Percentiles rank a stretch among this genome's conserved stretches.
Evolutionary conservation across 169 alveolate genomes (phyloP).

Genomic region (Plasmodium vinckei): DNA sequence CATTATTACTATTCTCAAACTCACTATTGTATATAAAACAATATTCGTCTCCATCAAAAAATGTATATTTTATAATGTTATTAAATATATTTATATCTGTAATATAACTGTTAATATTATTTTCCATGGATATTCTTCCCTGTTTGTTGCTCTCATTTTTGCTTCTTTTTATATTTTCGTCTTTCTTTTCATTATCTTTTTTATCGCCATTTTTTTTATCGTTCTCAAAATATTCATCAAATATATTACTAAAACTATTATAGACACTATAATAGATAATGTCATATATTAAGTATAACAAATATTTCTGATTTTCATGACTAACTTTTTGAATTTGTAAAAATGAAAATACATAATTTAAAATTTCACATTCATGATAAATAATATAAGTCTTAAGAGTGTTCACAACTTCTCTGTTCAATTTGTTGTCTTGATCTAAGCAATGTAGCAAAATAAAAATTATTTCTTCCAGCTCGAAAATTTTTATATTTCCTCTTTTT

Average conservation of each 20-base stretch:
- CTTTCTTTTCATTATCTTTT: not conserved
- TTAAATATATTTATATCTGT: slow-evolving; percentile 56
- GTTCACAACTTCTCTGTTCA: slow-evolving; percentile 51
- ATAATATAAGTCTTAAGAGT: slow-evolving; percentile 51
- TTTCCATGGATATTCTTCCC: not conserved
- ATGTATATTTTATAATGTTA: slow-evolving; percentile 51
- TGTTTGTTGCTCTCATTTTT: too few species aligned
- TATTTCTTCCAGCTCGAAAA: slow-evolving; percentile 62
- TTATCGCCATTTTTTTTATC: slow-evolving; percentile 4
- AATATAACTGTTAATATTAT: not conserved
- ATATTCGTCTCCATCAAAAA: slow-evolving; percentile 73
- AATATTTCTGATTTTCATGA: slow-evolving; percentile 57
- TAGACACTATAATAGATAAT: slow-evolving; percentile 44
- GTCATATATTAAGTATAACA: slow-evolving; percentile 41
- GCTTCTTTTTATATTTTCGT: not conserved
- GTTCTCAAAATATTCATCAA: slow-evolving; percentile 40
- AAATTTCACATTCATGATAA: slow-evolving; percentile 66
- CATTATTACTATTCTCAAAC: not conserved
- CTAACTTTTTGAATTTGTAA: slow-evolving; percentile 72
- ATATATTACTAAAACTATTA: slow-evolving; percentile 27
- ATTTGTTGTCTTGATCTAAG: slow-evolving; percentile 56
- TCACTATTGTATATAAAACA: slow-evolving; percentile 36
- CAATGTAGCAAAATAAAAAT: slow-evolving; percentile 47
- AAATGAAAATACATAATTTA: slow-evolving; percentile 70
- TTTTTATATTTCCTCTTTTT: slow-evolving; percentile 52